A percentile compares a stretch with the other conserved stretches of the same genome.
These are phyloP conservation scores for Petunia secreta DNA, from an alignment of 257 asterid genomes.

Conservation along the genomic window DNA sequence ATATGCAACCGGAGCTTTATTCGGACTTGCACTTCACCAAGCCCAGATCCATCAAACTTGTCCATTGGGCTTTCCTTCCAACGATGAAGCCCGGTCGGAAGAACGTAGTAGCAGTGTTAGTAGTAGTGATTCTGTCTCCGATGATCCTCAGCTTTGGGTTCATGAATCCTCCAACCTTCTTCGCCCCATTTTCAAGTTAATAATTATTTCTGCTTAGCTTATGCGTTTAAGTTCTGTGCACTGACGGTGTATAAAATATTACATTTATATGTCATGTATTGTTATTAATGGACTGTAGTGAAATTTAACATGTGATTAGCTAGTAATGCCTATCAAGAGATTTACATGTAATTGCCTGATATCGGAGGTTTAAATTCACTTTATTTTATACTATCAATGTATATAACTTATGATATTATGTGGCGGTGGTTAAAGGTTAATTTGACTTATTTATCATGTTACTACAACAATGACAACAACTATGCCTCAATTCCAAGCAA, in stretches of 20 bases:
- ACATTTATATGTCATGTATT: too few species aligned
- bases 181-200: slow-evolving; percentile 72
- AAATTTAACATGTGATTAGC: too few species aligned
- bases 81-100: slow-evolving; percentile 27
- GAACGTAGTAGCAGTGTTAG: slow-evolving; percentile 50
- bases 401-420: neutral
- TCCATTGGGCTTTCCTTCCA: slow-evolving; percentile 60
- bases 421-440: neutral
- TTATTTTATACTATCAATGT: too few species aligned
- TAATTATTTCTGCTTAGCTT: neutral
- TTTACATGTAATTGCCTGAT: too few species aligned
- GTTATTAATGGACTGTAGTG: too few species aligned
- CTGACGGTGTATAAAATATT: too few species aligned
- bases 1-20: slow-evolving; percentile 84
- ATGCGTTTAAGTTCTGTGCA: too few species aligned
- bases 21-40: slow-evolving; percentile 72
- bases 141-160: slow-evolving; percentile 73
- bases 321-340: too few species aligned
- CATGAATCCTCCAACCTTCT: slow-evolving; percentile 66
- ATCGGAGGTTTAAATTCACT: too few species aligned
- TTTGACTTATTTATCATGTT: neutral
- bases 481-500: too few species aligned
- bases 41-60: slow-evolving; percentile 78
- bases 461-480: too few species aligned
- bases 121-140: slow-evolving; percentile 69